Evolutionary conservation across 768 basidiomycete species (phyloP), one percentile per base, ranked within the genome.

Genomic region (Collybiopsis luxurians): DNA sequence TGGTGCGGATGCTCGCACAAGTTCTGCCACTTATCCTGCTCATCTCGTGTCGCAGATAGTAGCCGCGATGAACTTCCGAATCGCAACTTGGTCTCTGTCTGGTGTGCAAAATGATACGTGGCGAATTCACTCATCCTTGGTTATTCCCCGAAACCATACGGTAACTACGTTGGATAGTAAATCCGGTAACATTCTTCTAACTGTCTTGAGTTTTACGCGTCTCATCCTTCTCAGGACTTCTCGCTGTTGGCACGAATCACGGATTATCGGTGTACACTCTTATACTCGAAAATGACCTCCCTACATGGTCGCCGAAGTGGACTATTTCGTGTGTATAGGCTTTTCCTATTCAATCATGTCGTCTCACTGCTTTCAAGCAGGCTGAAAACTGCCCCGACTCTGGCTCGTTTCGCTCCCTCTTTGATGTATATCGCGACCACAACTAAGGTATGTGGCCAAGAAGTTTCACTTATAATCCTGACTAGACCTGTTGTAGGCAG

Each of bases 261-360:
- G 79, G 80, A 38, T 73, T 94, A 13, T 86, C 88, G 1, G 82
- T 92, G 0, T 90, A 90, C 63, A 89, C 89, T 2, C 73, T 92
- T 27, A 83, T 87, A 55, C 76, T 90, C 28, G 89, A 92, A 61
- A 87, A 91, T 63, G 89, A 92, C 68, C 79, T 93, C 17, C 89
- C 86, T 15, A 89, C 85, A 0, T 94, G 92, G 92, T 86, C 84
- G 13, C 76, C 77, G 67, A 92, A 92, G 72, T 94, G 92, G 92
- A 76, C 76, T 19, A 70, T 76, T 52, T 64, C 74, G 91, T 92
- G 75, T 51, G 79, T 66, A 21, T 44, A 26, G 24, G 42, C 36
- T 4, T 27, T 34, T 12, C 30, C 19, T 24, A 50, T 10, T 49
- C n/a, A 46, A 43, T 26, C 56, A 34, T 31, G 48, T 13, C 30